Evolutionary conservation across 768 basidiomycete genomes (phyloP).

Genomic region (Crassisporium funariophilum): DNA sequence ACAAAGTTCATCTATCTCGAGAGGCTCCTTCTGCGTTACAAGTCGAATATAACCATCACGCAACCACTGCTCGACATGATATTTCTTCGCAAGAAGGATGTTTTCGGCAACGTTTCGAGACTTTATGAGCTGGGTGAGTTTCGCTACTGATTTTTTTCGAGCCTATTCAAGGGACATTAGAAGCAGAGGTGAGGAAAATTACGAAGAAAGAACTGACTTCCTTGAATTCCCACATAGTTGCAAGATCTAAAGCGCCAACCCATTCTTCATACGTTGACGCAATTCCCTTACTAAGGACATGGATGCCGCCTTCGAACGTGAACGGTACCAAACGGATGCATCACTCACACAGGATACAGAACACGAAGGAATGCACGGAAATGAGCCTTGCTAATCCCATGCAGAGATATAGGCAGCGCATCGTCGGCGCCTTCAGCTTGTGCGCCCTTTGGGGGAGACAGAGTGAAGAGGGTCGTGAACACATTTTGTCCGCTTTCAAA

Average conservation of each 20-base stretch:
- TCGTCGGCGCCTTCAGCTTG: background rate
- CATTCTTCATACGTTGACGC: background rate
- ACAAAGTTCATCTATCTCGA: background rate
- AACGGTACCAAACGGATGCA: background rate
- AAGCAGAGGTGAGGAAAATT: background rate
- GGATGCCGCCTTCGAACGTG: background rate
- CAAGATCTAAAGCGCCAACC: slow-evolving; percentile 4
- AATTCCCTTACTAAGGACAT: background rate
- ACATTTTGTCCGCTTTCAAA: slow-evolving; percentile 5
- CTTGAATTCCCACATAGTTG: slow-evolving; percentile 6
- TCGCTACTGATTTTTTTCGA: background rate
- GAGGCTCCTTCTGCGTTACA: background rate
- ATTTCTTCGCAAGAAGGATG: background rate
- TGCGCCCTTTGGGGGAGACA: background rate
- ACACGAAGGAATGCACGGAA: background rate
- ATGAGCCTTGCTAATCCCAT: background rate
- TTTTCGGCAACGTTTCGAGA: background rate
- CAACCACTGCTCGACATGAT: background rate
- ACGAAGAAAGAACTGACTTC: background rate
- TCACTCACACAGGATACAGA: background rate
- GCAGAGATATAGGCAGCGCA: background rate
- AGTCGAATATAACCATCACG: background rate
- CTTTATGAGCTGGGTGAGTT: background rate
- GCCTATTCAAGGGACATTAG: background rate
- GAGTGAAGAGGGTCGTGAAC: background rate